phyloP scores from a whole-genome alignment of 192 early-diverging fungal species.

The Diversispora eburnea region DNA sequence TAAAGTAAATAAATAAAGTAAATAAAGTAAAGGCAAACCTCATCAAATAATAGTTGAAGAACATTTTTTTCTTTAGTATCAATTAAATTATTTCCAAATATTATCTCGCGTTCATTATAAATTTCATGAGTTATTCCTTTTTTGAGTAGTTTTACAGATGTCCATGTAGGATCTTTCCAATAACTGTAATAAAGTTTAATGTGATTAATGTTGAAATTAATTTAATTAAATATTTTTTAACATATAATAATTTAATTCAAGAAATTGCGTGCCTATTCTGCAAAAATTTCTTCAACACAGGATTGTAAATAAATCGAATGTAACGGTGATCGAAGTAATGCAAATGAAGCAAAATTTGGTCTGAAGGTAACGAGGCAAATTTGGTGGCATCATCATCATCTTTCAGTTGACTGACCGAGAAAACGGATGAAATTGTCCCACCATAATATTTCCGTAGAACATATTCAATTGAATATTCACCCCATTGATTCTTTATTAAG shows the following conservation, averaged over 20 bases:
- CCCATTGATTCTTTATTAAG: slow-evolving; percentile 60
- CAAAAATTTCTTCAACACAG: slow-evolving; percentile 43
- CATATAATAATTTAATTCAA: not conserved
- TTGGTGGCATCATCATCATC: slow-evolving; percentile 32
- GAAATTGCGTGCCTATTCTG: slow-evolving; percentile 34
- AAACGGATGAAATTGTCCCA: slow-evolving; percentile 67
- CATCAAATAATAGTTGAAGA: slow-evolving; percentile 60
- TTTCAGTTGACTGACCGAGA: slow-evolving; percentile 50
- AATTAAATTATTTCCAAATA: slow-evolving; percentile 74
- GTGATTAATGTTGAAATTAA: too few relatives aligned
- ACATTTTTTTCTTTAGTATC: slow-evolving; percentile 67
- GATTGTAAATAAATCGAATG: slow-evolving; percentile 52
- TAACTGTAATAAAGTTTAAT: slow-evolving; percentile 7
- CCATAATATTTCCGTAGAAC: slow-evolving; percentile 59
- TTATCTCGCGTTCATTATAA: slow-evolving; percentile 51
- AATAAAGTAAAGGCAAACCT: slow-evolving; percentile 34
- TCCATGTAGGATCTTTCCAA: slow-evolving; percentile 58
- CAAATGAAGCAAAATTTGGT: slow-evolving; percentile 41
- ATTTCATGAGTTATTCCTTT: slow-evolving; percentile 52
- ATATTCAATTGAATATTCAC: slow-evolving; percentile 47
- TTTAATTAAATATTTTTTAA: slow-evolving; percentile 7
- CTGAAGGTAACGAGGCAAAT: not conserved
- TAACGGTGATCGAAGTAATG: slow-evolving; percentile 53
- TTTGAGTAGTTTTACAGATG: slow-evolving; percentile 36
- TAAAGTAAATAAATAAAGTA: not conserved